A percentile compares a stretch with the other conserved stretches of the same genome.
Conservation (phyloP, 1,284 basidiomycete genomes). For the Leccinum subatratum region DNA sequence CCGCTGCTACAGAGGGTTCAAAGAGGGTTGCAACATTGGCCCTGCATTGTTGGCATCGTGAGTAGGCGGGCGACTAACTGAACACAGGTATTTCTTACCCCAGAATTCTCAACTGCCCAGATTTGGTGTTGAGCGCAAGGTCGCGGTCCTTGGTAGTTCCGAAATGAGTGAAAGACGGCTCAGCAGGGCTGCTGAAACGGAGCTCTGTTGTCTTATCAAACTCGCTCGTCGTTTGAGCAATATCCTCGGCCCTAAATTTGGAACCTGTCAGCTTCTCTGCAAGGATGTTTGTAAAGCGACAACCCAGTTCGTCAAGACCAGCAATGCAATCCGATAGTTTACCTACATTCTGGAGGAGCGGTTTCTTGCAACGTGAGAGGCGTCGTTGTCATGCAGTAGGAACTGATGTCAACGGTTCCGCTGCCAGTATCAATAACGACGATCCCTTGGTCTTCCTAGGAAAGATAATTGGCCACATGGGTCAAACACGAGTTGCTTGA, state of each 20-base stretch:
- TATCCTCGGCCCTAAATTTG: constrained; percentile 31
- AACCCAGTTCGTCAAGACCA: constrained; percentile 11
- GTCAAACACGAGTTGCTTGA: not conserved
- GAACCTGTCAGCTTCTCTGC: constrained; percentile 36
- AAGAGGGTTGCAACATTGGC: constrained; percentile 38
- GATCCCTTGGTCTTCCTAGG: constrained; percentile 35
- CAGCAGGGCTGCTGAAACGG: constrained; percentile 35
- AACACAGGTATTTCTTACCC: constrained; percentile 29
- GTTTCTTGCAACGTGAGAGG: constrained; percentile 29
- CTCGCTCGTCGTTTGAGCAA: constrained; percentile 34
- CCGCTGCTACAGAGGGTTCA: constrained; percentile 36
- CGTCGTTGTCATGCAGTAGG: constrained; percentile 28
- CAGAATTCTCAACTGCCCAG: constrained; percentile 38
- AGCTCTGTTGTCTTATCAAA: constrained; percentile 43
- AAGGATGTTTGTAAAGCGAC: too few species aligned
- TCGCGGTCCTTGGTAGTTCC: constrained; percentile 38
- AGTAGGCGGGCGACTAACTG: constrained; percentile 16
- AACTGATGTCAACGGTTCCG: constrained; percentile 42
- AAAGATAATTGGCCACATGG: not conserved
- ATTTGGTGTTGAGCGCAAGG: constrained; percentile 34
- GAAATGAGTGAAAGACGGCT: constrained; percentile 40
- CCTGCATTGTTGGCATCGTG: constrained; percentile 22
- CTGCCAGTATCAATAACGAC: constrained; percentile 51
- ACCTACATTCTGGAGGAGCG: constrained; percentile 33
- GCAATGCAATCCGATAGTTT: not conserved